Evolutionary conservation across 176 grass and related monocot species (phyloP), one percentile per base, ranked within the genome.

Genomic region (Aegilops bicornis): DNA sequence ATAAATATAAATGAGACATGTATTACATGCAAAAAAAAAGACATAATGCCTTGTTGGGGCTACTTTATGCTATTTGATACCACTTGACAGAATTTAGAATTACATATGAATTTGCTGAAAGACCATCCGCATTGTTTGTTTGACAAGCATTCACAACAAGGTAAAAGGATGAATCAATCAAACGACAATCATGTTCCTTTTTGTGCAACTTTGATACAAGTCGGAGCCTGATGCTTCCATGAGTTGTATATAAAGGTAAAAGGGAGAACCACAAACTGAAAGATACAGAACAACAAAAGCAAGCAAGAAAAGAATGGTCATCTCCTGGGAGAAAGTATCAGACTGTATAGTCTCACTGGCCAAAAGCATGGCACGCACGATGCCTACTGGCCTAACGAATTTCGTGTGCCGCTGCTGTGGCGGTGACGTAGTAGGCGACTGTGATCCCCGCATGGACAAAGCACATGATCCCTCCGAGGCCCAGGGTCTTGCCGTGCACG

Each of bases 391-490:
- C 7, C 56, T 86, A 81, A 10, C 5, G 30, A 60, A 29, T 79
- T 64, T 91, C 89, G 45, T 67, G 64, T 6, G 80, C 79, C 2
- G 91, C 80, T 0, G 89, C 84, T 0, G 19, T 86, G 80, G 96
- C 93, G 1, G 93, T 91, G 30, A 91, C 88, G 2, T 95, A 98
- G 79, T 95, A 98, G 25, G 89, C 93, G 66, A 94, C 70, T 3
- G 80, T 88, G 77, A 98, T 71, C 8, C 94, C 87, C 1, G 45
- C 96, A 14, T 95, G 96, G 71, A 98, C 83, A 39, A 98, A 98
- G 85, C 96, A 98, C 56, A 95, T 63, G 43, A 98, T 92, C 29
- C 93, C 96, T 23, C 96, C 96, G 0, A 95, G 83, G 35, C 76
- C 88, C 69, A 98, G 83, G 77, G 92, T 89, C 64, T 95, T 91